Conservation (phyloP, 2,329 filamentous ascomycete species). For the Zymoseptoria crescenta region DNA sequence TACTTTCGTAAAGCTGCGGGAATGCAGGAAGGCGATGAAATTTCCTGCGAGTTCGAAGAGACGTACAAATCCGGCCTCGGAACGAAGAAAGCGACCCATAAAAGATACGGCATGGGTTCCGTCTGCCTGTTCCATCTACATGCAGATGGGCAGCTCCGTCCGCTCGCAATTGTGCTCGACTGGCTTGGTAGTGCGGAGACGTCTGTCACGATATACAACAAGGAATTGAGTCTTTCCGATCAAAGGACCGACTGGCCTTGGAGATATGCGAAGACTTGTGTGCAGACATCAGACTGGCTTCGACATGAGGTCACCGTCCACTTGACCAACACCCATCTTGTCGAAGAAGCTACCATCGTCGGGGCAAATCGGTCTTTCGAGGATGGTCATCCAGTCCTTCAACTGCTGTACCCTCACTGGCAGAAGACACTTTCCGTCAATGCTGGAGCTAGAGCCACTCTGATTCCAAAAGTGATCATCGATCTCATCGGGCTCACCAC, state of each 20-base stretch:
- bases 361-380: slow-evolving; percentile 31
- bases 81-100: slow-evolving; percentile 4
- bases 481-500: slow-evolving; percentile 37
- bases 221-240: slow-evolving; percentile 29
- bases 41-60: slow-evolving; percentile 11
- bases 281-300: slow-evolving; percentile 43
- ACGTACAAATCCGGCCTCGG: slow-evolving; percentile 7
- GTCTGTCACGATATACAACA: slow-evolving; percentile 46
- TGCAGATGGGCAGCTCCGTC: slow-evolving; percentile 40
- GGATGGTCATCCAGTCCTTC: slow-evolving; percentile 41
- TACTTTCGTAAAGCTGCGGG: slow-evolving; percentile 35
- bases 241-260: slow-evolving; percentile 44
- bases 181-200: slow-evolving; percentile 37
- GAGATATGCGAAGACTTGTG: slow-evolving; percentile 47
- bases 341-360: slow-evolving; percentile 17
- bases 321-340: slow-evolving; percentile 25
- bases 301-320: slow-evolving; percentile 44
- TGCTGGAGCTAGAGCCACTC: slow-evolving; percentile 37
- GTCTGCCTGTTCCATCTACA: slow-evolving; percentile 26
- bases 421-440: slow-evolving; percentile 45
- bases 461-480: slow-evolving; percentile 41
- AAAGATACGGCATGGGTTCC: slow-evolving; percentile 12
- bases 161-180: slow-evolving; percentile 43
- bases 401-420: slow-evolving; percentile 43
- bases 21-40: slow-evolving; percentile 8